Base-by-base conservation (phyloP, 352 stramenopile species). In the Phytopythium oedochilum region DNA sequence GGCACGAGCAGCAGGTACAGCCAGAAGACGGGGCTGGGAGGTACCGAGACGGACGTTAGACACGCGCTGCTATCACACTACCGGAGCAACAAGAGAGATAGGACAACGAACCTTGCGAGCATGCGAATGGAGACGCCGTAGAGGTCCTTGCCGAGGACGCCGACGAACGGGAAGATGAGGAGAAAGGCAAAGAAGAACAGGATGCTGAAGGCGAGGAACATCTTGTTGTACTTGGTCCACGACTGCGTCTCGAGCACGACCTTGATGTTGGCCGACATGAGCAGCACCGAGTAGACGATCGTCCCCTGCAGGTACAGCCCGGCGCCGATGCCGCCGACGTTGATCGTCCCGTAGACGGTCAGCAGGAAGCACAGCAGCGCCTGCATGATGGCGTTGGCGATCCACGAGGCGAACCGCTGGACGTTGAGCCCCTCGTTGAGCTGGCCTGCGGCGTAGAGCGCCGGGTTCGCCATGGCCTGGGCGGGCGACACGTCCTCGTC, bases 201-300 rank as follows among this genome's bases (percentile, higher is more conserved):
- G 9, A 89, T 12, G 38, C 76, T 88, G 51, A 80, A 86, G 11
- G 66, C 56, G 25, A 92, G 55, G 44, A 86, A 74, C 22, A 71
- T 50, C 14, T 61, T 53, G 62, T 88, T 87, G 64, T 76, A 86
- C 54, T 83, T 84, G 43, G 76, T 92, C 82, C 82, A 92, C 29
- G 71, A 88, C n/a, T 82, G 61, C 8, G 82, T 89, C 61, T 89
- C 78, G 31, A 92, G 47, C 5, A 82, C 58, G n/a, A 92, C 82
- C 63, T 92, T 92, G 47, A 70, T 12, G 46, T 92, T 92, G 31
- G 78, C 78, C 10, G 82, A 86, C 77, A 89, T 84, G 50, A 92
- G 70, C 43, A 92, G 61, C 17, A 71, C 64, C 14, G 78, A 85
- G 66, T 89, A 92, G 45, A 89, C 78, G 17, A 86, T 63, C 28